A percentile compares a stretch with the other conserved stretches of the same genome.
phyloP scores from a whole-genome alignment of 1,284 basidiomycete species.

The Ganoderma meredithae region DNA sequence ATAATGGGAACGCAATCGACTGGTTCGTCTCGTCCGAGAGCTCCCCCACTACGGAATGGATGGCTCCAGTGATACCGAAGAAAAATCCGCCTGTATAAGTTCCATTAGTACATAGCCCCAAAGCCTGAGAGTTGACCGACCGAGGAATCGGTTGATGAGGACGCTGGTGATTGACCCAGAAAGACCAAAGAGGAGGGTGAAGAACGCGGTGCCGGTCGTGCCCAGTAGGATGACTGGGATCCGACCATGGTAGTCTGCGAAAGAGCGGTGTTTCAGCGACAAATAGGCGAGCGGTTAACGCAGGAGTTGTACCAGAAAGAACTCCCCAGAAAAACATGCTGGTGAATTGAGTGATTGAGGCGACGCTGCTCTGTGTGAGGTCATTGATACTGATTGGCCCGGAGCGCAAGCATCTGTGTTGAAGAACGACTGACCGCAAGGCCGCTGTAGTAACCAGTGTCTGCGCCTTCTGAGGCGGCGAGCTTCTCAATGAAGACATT shows the following conservation, averaged over 20 bases:
- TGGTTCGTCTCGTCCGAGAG: constrained; percentile 74
- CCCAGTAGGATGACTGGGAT: constrained; percentile 66
- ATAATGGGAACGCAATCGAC: constrained; percentile 66
- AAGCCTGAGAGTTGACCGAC: constrained; percentile 16
- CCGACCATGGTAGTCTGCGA: constrained; percentile 64
- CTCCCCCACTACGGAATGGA: constrained; percentile 68
- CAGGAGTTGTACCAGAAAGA: constrained; percentile 39
- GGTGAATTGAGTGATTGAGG: constrained; percentile 41
- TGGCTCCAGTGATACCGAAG: constrained; percentile 66
- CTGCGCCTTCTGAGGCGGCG: constrained; percentile 39
- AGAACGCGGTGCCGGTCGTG: constrained; percentile 54
- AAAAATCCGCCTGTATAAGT: constrained; percentile 45
- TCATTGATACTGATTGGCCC: neutral
- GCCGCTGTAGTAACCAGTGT: constrained; percentile 45
- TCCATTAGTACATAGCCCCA: neutral
- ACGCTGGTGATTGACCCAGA: constrained; percentile 56
- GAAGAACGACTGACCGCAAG: constrained; percentile 35
- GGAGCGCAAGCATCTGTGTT: neutral
- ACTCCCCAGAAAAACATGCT: constrained; percentile 46
- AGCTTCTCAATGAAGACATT: constrained; percentile 45
- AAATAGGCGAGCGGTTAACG: neutral
- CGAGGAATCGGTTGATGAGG: constrained; percentile 54
- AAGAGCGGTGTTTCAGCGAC: constrained; percentile 25
- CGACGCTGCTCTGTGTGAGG: constrained; percentile 37
- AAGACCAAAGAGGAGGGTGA: constrained; percentile 61